Evolutionary conservation across 441 rosid genomes (phyloP), one percentile per base, ranked within the genome.

Genomic region (Euphorbia schlechtendalii): DNA sequence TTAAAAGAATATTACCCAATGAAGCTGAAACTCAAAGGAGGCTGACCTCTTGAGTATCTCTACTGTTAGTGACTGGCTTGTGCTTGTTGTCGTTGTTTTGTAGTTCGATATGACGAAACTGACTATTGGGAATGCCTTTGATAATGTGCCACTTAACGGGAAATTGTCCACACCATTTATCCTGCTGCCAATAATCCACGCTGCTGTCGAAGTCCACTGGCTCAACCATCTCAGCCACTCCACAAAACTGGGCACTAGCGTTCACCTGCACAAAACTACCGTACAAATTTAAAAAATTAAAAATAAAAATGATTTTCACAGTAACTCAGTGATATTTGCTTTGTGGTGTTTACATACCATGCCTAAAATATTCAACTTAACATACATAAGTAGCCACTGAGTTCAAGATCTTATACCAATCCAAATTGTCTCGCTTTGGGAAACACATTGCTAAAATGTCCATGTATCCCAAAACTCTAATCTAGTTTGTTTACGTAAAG

Each of bases 181-280:
- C 97, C 74, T 91, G 96, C 77, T 86, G 97, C 97, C 97, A 91
- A 78, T 85, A 91, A 71, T 87, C 92, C 85, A 91, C 86, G 70
- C 83, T 88, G 73, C 73, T 83, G 62, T 77, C 80, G 41, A 86
- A 89, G 74, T 90, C 88, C 72, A 91, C 96, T 10, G 90, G 85
- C 62, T 90, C 95, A 59, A 80, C 71, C 98, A 91, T 91, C 87
- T 91, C 96, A 9, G 96, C 95, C 56, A 89, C 85, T 58, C 98
- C 98, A 69, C 98, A 91, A 77, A 91, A 91, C 78, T 87, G 90
- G 66, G 93, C 96, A 56, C 98, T 91, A 12, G 95, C 95, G 78
- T 91, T 91, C 56, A 91, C 98, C 98, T 91, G 81, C 28, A 64
- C 13, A 45, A 10, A 27, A n/a, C n/a, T n/a, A n/a, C n/a, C n/a